These are phyloP conservation scores for Diaporthe ampelina DNA, from an alignment of 2,329 filamentous ascomycete genomes.

Conservation along the genomic window DNA sequence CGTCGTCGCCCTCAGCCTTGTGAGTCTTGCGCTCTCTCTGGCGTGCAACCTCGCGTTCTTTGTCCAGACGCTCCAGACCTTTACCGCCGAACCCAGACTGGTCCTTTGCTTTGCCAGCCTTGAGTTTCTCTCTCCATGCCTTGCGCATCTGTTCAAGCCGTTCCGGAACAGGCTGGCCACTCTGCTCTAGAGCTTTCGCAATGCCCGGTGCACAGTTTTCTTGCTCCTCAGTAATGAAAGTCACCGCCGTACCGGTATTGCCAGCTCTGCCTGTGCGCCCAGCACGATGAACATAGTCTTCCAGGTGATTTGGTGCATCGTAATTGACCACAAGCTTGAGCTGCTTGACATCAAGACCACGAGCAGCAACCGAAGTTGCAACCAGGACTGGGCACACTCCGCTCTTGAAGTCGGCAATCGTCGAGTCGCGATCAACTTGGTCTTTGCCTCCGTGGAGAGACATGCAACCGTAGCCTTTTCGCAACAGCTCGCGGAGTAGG, in stretches of 20 bases:
- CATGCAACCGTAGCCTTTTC: conserved; percentile 90
- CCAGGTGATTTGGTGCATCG: conserved; percentile 92
- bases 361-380: conserved; percentile 94
- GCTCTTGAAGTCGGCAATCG: conserved; percentile 93
- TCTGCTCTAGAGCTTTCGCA: conserved; percentile 92
- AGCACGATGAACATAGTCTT: conserved; percentile 96
- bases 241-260: conserved; percentile 94
- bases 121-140: conserved; percentile 89
- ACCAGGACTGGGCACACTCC: conserved; percentile 91
- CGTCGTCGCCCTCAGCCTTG: conserved; percentile 86
- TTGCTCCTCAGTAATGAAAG: conserved; percentile 92
- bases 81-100: conserved; percentile 94
- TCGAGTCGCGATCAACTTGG: conserved; percentile 92
- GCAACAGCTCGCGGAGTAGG: conserved; percentile 81
- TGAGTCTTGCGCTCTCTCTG: conserved; percentile 89
- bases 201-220: conserved; percentile 92
- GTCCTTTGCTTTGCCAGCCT: conserved; percentile 90
- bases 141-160: conserved; percentile 75
- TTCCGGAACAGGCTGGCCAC: conserved; percentile 85
- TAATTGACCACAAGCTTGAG: conserved; percentile 97
- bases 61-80: conserved; percentile 90
- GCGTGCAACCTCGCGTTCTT: conserved; percentile 89
- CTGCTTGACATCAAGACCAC: conserved; percentile 95
- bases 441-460: conserved; percentile 96
- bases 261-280: conserved; percentile 95